Evolutionary conservation across 2,329 filamentous ascomycete species (phyloP), one percentile per base, ranked within the genome.

Genomic region (Chalaropsis thielavioides): DNA sequence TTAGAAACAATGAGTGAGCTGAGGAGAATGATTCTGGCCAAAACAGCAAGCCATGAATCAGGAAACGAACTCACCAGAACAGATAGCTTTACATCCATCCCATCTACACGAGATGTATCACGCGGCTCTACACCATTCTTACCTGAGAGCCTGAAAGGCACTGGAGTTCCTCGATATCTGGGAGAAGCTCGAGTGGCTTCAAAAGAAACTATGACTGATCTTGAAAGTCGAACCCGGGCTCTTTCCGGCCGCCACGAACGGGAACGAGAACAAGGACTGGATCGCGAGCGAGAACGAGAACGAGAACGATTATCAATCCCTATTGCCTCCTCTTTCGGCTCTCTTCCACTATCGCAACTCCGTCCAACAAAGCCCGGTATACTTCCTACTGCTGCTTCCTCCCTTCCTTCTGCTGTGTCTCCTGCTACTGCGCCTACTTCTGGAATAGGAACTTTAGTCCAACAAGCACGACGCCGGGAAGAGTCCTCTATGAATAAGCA

Each of bases 1-100:
- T 75, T 79, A 65, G 75, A 75, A 22, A 76, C 83, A 31, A 76
- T 81, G 72, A 70, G 72, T 2, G 72, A 65, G 43, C 63, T 59
- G 7, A 61, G 63, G 7, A 58, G 56, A 38, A 44, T 65, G 49
- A 51, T 66, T 27, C 44, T 65, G n/a, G 19, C 58, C 38, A 60
- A 61, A 64, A 40, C 44, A 38, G n/a, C 59, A 3, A 31, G 22
- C 6, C 35, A 40, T 51, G 31, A 15, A 19, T 15, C 46, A 7
- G 51, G 54, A 13, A 54, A 60, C 31, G 58, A 62, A 31, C 62
- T 67, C 1, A 43, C 31, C 2, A 44, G 65, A 49, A 46, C 65
- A 17, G 59, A 40, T 17, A 58, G 56, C 41, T 31, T 19, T 8
- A 54, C 54, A n/a, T 59, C 64, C 2, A 38, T 60, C 19, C 31